Percentiles rank a stretch among this genome's conserved stretches.
Evolutionary conservation across 2,329 filamentous ascomycete genomes (phyloP).

Genomic region (Lecanicillium sp.): DNA sequence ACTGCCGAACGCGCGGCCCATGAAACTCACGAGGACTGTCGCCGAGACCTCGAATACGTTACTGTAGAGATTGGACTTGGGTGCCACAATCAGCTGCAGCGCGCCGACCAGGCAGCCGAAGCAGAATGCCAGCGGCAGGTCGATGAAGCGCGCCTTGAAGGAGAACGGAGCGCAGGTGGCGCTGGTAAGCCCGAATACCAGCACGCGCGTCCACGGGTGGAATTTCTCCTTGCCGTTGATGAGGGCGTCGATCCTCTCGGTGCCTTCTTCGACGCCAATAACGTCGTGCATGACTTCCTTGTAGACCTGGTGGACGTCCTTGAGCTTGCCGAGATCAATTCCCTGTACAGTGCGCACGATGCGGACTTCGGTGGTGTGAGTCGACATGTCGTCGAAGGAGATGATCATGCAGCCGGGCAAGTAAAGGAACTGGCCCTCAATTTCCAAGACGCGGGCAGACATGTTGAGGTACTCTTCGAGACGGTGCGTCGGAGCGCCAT

Average conservation of each 20-base stretch:
- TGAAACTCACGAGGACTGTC: slow-evolving; percentile 55
- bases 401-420: slow-evolving; percentile 89
- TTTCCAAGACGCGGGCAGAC: slow-evolving; percentile 76
- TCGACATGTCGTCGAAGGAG: slow-evolving; percentile 69
- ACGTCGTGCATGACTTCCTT: slow-evolving; percentile 59
- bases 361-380: slow-evolving; percentile 61
- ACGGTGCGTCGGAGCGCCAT: slow-evolving; percentile 82
- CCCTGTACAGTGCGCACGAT: slow-evolving; percentile 54
- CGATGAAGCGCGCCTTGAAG: slow-evolving; percentile 64
- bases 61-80: slow-evolving; percentile 60
- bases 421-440: slow-evolving; percentile 84
- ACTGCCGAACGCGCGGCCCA: slow-evolving; percentile 58
- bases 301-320: slow-evolving; percentile 56
- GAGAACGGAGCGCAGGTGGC: slow-evolving; percentile 69
- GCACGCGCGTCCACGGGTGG: slow-evolving; percentile 45
- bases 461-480: slow-evolving; percentile 85
- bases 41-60: slow-evolving; percentile 62
- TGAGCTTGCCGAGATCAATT: slow-evolving; percentile 55
- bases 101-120: slow-evolving; percentile 65
- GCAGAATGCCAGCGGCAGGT: slow-evolving; percentile 65
- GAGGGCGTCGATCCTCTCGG: slow-evolving; percentile 45
- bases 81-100: slow-evolving; percentile 64
- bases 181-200: slow-evolving; percentile 67
- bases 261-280: slow-evolving; percentile 53
- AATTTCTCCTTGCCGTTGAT: slow-evolving; percentile 52